A percentile compares a stretch with the other conserved stretches of the same genome.
Evolutionary conservation across 1,284 basidiomycete genomes (phyloP).

Genomic region (Ceratobasidium papillatum): DNA sequence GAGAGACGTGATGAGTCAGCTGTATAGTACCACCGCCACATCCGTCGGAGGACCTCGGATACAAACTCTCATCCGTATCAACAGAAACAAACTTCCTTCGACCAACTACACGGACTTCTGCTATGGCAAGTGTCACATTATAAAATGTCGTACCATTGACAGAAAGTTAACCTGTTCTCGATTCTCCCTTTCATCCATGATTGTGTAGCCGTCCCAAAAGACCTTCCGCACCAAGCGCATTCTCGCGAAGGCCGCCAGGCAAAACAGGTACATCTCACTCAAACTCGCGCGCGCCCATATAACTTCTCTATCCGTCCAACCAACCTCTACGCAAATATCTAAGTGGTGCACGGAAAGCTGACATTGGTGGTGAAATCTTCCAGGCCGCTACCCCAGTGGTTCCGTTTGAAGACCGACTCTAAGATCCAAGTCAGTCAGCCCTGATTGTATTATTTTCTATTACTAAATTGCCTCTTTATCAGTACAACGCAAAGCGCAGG

Average conservation of each 20-base stretch:
- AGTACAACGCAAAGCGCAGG: slow-evolving; percentile 92
- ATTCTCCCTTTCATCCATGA: neutral
- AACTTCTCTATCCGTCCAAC: neutral
- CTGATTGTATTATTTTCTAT: neutral
- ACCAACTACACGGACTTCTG: neutral
- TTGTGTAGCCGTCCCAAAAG: slow-evolving; percentile 91
- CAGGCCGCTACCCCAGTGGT: slow-evolving; percentile 97
- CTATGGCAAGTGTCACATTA: neutral
- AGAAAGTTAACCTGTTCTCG: neutral
- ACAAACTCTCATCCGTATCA: slow-evolving; percentile 4
- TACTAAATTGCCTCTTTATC: slow-evolving; percentile 10
- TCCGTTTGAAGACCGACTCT: slow-evolving; percentile 94
- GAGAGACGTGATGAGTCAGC: slow-evolving; percentile 2
- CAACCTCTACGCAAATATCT: neutral
- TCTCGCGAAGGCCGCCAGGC: slow-evolving; percentile 93
- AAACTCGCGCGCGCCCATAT: neutral
- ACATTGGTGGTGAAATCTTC: neutral
- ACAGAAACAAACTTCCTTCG: neutral
- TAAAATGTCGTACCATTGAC: neutral
- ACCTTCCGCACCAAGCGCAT: slow-evolving; percentile 95
- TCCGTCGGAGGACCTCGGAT: slow-evolving; percentile 13
- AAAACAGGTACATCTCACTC: slow-evolving; percentile 81
- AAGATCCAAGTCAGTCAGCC: slow-evolving; percentile 82
- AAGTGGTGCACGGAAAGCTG: slow-evolving; percentile 41
- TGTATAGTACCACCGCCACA: slow-evolving; percentile 31